These are phyloP conservation scores for Conoideocrella luteorostrata DNA, from an alignment of 2,329 filamentous ascomycete species.

Conservation along the genomic window DNA sequence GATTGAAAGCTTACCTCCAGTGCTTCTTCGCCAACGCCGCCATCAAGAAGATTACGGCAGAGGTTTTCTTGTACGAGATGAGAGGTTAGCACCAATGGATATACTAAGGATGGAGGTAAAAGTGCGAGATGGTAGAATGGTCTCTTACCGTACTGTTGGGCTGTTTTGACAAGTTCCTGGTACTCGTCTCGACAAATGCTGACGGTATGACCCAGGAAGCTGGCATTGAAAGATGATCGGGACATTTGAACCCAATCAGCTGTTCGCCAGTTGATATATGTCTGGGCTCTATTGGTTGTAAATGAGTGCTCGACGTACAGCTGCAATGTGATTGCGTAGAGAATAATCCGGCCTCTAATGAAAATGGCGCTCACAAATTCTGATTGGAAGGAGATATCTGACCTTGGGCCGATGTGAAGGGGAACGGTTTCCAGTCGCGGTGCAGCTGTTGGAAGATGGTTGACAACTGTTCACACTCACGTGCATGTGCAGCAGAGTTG, in stretches of 20 bases:
- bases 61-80: neutral
- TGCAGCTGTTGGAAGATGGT: neutral
- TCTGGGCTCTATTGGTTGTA: too few species aligned
- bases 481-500: conserved; percentile 4
- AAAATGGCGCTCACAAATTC: too few species aligned
- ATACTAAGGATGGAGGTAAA: neutral
- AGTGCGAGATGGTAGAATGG: neutral
- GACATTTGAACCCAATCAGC: neutral
- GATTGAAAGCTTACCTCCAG: neutral
- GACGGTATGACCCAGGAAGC: neutral
- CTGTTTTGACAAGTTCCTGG: neutral
- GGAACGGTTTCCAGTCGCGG: neutral
- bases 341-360: too few species aligned
- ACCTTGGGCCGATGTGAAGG: too few species aligned
- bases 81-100: neutral
- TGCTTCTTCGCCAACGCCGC: conserved; percentile 1
- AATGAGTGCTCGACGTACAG: too few species aligned
- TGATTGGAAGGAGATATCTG: too few species aligned
- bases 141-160: conserved; percentile 4
- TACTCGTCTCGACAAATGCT: conserved; percentile 4
- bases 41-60: conserved; percentile 4
- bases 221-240: neutral
- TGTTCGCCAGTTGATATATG: too few species aligned
- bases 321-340: too few species aligned
- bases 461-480: conserved; percentile 3